A percentile compares a stretch with the other conserved stretches of the same genome.
These are phyloP conservation scores for Monosporozyma solicola DNA, from an alignment of 805 yeast genomes.

Conservation along the genomic window DNA sequence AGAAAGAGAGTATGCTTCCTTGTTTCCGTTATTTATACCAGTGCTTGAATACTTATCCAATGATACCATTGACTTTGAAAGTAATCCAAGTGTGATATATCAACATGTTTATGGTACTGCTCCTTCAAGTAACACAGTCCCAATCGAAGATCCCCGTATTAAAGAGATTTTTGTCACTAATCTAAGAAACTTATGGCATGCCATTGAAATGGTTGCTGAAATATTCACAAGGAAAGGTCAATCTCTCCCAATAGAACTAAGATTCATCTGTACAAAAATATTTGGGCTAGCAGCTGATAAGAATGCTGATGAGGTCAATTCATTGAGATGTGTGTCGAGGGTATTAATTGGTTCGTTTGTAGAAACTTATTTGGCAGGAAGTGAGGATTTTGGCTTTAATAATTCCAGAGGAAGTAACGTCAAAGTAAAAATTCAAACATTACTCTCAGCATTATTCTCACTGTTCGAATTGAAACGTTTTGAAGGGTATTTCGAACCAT, in stretches of 20 bases:
- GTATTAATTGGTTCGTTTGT: slow-evolving; percentile 21
- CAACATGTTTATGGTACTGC: slow-evolving; percentile 32
- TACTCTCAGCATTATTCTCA: slow-evolving; percentile 14
- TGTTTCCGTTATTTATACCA: slow-evolving; percentile 29
- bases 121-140: slow-evolving; percentile 46
- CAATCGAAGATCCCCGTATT: slow-evolving; percentile 74
- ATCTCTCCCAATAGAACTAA: slow-evolving; percentile 47
- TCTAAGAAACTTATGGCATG: slow-evolving; percentile 65
- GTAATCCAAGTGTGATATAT: slow-evolving; percentile 64
- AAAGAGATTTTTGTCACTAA: slow-evolving; percentile 62
- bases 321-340: slow-evolving; percentile 46
- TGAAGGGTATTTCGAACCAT: slow-evolving; percentile 25
- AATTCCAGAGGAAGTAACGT: slow-evolving; percentile 1
- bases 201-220: slow-evolving; percentile 51
- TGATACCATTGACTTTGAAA: slow-evolving; percentile 53
- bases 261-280: slow-evolving; percentile 45
- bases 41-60: slow-evolving; percentile 31
- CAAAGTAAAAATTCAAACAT: slow-evolving; percentile 12
- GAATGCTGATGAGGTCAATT: slow-evolving; percentile 58
- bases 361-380: slow-evolving; percentile 16
- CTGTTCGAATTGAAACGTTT: slow-evolving; percentile 25
- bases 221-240: slow-evolving; percentile 34
- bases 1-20: slow-evolving; percentile 31
- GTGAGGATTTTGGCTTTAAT: slow-evolving; percentile 19
- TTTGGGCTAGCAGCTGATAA: slow-evolving; percentile 33